Percentiles rank a stretch among this genome's conserved stretches.
These are phyloP conservation scores for Trichophyton benhamiae DNA, from an alignment of 2,329 filamentous ascomycete genomes.

Conservation along the genomic window DNA sequence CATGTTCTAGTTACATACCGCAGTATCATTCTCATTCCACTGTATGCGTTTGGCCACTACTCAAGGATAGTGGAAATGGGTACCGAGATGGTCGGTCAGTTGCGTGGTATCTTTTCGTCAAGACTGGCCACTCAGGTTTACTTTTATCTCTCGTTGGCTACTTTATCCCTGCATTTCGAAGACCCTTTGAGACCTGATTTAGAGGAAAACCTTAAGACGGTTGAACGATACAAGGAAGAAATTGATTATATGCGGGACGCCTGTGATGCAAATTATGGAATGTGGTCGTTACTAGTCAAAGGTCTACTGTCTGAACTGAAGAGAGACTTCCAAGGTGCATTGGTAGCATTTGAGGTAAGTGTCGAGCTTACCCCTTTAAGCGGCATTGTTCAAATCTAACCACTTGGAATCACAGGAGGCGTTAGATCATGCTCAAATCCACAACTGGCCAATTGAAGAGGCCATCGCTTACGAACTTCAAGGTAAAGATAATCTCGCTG, in stretches of 20 bases:
- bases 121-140: constrained; percentile 32
- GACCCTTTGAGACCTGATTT: constrained; percentile 33
- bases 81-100: constrained; percentile 28
- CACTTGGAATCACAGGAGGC: constrained; percentile 32
- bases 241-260: constrained; percentile 42
- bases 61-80: constrained; percentile 34
- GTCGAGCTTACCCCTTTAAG: background rate
- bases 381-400: background rate
- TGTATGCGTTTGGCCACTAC: constrained; percentile 38
- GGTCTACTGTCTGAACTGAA: constrained; percentile 43
- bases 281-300: constrained; percentile 45
- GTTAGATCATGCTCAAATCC: constrained; percentile 48
- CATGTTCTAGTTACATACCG: constrained; percentile 42
- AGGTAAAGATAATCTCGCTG: constrained; percentile 22
- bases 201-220: constrained; percentile 36
- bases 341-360: constrained; percentile 29
- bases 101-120: constrained; percentile 36
- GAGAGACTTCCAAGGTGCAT: constrained; percentile 33
- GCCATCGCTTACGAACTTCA: constrained; percentile 50
- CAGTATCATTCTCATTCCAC: constrained; percentile 35
- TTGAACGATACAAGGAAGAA: constrained; percentile 38
- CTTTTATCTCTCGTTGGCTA: constrained; percentile 35
- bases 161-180: constrained; percentile 33
- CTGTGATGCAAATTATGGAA: constrained; percentile 49
- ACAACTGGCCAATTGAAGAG: constrained; percentile 48